Base-by-base conservation (phyloP, 345 rosid species). In the Anastatica hierochuntica region DNA sequence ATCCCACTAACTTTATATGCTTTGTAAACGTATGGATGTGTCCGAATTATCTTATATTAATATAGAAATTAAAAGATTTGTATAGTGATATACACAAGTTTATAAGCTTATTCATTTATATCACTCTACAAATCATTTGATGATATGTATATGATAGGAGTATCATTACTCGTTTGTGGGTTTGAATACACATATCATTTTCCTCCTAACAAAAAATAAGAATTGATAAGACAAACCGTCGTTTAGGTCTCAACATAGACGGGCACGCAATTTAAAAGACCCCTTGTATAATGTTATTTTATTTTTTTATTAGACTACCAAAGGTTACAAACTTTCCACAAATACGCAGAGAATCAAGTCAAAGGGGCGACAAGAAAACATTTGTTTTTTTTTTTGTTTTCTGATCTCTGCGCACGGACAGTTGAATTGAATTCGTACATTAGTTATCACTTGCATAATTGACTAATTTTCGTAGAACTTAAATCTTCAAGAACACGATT, bases 351-450 rank as follows among this genome's bases (percentile, higher is more conserved):
- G 45, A 24, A 41, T 49, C 27, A 40, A 41, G 57, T 42, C 18
- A 49, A 8, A 12, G 13, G 26, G 57, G 14, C 41, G 63, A 65
- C 69, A 56, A 64, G 34, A 64, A 64, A 41, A 56, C 46, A 56
- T 49, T 13, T 53, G 8, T 35, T 3, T 23, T 23, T 2, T 43
- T 14, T 16, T 21, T 35, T n/a, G n/a, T 13, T 7, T 37, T 20
- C 31, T 27, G 6, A 1, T 46, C 42, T 53, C 55, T n/a, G 27
- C 12, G 48, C 61, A 38, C 29, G 42, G 41, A 8, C 8, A 29
- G 35, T 21, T 21, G 24, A 21, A 21, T 38, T 59, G 23, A 39
- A 39, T 39, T 17, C 26, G 26, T 50, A 10, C 34, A 50, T 27
- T 27, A 27, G 8, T 27, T 27, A 18, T 38, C n/a, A 35, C 18